Percentiles rank a stretch among this genome's conserved stretches.
Evolutionary conservation across 192 early-diverging fungal species (phyloP).

Genomic region (Rhizoclosmatium sp.): DNA sequence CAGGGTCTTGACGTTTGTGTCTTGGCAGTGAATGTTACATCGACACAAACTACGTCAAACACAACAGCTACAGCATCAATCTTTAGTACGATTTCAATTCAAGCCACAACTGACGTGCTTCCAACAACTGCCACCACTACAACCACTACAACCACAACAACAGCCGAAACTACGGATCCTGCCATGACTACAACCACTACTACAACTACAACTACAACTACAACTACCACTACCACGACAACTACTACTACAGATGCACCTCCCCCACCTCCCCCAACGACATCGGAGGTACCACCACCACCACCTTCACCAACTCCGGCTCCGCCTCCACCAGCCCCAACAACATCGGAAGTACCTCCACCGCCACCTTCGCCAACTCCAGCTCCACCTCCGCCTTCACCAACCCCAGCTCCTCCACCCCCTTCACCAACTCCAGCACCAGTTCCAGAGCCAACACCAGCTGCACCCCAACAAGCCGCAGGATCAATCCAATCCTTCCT

Average conservation of each 20-base stretch:
- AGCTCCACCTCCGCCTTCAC: too few relatives aligned
- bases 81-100: not conserved
- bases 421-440: not conserved
- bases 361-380: not conserved
- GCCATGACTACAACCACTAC: not conserved
- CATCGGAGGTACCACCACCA: not conserved
- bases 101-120: not conserved
- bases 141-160: too few relatives aligned
- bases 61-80: not conserved
- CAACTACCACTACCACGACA: not conserved
- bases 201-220: not conserved
- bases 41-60: not conserved
- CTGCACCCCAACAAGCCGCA: too few relatives aligned
- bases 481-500: too few relatives aligned
- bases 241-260: not conserved
- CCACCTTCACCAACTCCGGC: not conserved
- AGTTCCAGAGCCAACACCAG: not conserved
- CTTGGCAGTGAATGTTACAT: not conserved
- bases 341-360: not conserved
- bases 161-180: not conserved
- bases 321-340: too few relatives aligned
- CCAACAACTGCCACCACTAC: not conserved
- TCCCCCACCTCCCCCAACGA: not conserved
- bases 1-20: not conserved
- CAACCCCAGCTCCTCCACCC: not conserved